These are phyloP conservation scores for Bodo saltans DNA, from an alignment of 78 protist species.

Conservation along the genomic window DNA sequence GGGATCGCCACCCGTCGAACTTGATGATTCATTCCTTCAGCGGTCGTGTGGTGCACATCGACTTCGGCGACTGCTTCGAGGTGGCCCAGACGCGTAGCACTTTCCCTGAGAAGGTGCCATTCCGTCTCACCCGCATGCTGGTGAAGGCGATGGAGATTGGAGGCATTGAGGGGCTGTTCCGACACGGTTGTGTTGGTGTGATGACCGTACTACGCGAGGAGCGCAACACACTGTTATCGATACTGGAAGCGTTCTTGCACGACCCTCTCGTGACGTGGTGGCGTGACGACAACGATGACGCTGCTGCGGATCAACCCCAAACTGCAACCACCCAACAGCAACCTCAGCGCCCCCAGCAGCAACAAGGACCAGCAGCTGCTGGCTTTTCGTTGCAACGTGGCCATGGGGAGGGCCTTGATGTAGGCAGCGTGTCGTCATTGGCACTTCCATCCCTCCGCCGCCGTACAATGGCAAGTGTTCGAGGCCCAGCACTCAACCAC, in stretches of 20 bases:
- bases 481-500: too few species aligned
- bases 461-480: too few species aligned
- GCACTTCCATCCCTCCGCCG: too few species aligned
- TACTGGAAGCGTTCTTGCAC: conserved; percentile 98
- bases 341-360: too few species aligned
- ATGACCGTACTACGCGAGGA: conserved; percentile 90
- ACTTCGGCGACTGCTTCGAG: conserved; percentile 94
- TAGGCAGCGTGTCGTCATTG: too few species aligned
- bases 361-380: too few species aligned
- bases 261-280: conserved; percentile 99
- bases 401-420: too few species aligned
- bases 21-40: conserved; percentile 84
- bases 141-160: conserved; percentile 95
- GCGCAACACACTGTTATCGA: conserved; percentile 93
- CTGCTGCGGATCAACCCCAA: too few species aligned
- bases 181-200: conserved; percentile 88
- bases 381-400: too few species aligned
- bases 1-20: conserved; percentile 91
- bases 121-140: conserved; percentile 98
- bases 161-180: conserved; percentile 95
- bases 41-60: conserved; percentile 92
- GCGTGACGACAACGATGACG: conserved; percentile 93
- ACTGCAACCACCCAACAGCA: too few species aligned
- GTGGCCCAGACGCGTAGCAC: conserved; percentile 88
- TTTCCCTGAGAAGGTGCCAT: conserved; percentile 97